Percentiles rank a stretch among this genome's conserved stretches.
Evolutionary conservation across 495 filamentous ascomycete species (phyloP).

Genomic region (Neurospora sp.): DNA sequence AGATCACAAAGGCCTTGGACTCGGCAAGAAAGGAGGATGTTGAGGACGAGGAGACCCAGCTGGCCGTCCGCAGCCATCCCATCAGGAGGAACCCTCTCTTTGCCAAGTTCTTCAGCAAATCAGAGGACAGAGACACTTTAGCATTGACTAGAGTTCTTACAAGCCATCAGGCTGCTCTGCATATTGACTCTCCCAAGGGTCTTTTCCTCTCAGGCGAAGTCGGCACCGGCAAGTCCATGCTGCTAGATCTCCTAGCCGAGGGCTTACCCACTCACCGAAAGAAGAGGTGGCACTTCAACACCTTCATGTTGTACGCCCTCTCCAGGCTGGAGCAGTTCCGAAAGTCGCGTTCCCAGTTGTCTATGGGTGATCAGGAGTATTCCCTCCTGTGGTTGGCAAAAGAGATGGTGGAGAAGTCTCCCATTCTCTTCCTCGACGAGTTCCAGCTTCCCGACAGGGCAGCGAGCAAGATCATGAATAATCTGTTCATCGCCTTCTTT

Average conservation of each 20-base stretch:
- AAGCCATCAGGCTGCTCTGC: slow-evolving; percentile 50
- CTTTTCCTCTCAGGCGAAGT: slow-evolving; percentile 62
- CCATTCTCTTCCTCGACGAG: slow-evolving; percentile 64
- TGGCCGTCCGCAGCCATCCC: slow-evolving; percentile 35
- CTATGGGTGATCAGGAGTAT: slow-evolving; percentile 31
- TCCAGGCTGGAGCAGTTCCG: slow-evolving; percentile 51
- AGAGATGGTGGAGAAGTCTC: slow-evolving; percentile 53
- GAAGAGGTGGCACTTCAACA: slow-evolving; percentile 63
- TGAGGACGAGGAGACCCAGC: slow-evolving; percentile 7
- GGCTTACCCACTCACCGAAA: slow-evolving; percentile 56
- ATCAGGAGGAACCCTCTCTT: slow-evolving; percentile 42
- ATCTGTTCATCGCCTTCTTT: slow-evolving; percentile 61
- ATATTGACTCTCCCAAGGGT: slow-evolving; percentile 51
- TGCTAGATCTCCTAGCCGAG: slow-evolving; percentile 58
- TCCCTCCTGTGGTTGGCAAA: slow-evolving; percentile 55
- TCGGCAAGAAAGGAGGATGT: slow-evolving; percentile 3
- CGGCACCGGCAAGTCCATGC: slow-evolving; percentile 61
- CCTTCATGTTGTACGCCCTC: slow-evolving; percentile 61
- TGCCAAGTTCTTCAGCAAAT: slow-evolving; percentile 29
- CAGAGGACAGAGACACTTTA: slow-evolving; percentile 35
- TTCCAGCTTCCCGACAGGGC: slow-evolving; percentile 64
- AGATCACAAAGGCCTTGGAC: slow-evolving; percentile 36
- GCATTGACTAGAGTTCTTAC: slow-evolving; percentile 50
- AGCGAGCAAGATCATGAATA: slow-evolving; percentile 58
- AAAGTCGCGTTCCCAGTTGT: slow-evolving; percentile 21